These are phyloP conservation scores for Auricularia heimuer DNA, from an alignment of 768 basidiomycete genomes.

Conservation along the genomic window DNA sequence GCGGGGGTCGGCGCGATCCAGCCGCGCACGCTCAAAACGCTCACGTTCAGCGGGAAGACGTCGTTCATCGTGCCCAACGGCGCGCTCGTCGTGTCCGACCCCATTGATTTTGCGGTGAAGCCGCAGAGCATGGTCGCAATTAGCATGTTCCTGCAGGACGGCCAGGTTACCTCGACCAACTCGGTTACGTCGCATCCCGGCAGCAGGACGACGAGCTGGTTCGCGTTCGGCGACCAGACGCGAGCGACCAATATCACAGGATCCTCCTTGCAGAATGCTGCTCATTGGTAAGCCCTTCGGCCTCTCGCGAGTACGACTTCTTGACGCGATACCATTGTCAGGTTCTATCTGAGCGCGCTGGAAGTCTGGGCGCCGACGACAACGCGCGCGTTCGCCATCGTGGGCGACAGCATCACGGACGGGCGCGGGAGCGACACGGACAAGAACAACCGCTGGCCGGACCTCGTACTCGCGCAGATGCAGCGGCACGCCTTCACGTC, in stretches of 20 bases:
- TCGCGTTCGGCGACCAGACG: conserved; percentile 1
- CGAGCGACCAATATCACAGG: conserved; percentile 19
- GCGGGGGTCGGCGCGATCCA: conserved; percentile 31
- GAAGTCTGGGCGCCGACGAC: conserved; percentile 29
- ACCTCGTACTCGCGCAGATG: conserved; percentile 34
- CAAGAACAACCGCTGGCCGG: conserved; percentile 43
- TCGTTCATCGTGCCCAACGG: conserved; percentile 33
- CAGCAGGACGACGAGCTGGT: conserved; percentile 35
- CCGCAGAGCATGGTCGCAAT: conserved; percentile 32
- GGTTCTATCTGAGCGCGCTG: conserved; percentile 35
- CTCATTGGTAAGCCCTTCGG: conserved; percentile 22
- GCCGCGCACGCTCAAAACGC: conserved; percentile 22
- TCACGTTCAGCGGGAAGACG: conserved; percentile 37
- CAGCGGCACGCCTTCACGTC: conserved; percentile 24
- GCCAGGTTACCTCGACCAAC: conserved; percentile 27
- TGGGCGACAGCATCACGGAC: conserved; percentile 47
- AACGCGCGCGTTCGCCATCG: conserved; percentile 28
- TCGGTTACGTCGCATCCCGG: conserved; percentile 39
- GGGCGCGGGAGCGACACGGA: conserved; percentile 38
- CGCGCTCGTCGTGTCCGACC: conserved; percentile 37
- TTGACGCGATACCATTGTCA: neutral
- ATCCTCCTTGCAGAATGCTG: conserved; percentile 20
- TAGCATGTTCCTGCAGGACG: conserved; percentile 30
- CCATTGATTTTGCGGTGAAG: conserved; percentile 29
- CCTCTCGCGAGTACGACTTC: no score